Percentiles rank a stretch among this genome's conserved stretches.
phyloP scores from a whole-genome alignment of 257 asterid species.

The Scutellaria minor region DNA sequence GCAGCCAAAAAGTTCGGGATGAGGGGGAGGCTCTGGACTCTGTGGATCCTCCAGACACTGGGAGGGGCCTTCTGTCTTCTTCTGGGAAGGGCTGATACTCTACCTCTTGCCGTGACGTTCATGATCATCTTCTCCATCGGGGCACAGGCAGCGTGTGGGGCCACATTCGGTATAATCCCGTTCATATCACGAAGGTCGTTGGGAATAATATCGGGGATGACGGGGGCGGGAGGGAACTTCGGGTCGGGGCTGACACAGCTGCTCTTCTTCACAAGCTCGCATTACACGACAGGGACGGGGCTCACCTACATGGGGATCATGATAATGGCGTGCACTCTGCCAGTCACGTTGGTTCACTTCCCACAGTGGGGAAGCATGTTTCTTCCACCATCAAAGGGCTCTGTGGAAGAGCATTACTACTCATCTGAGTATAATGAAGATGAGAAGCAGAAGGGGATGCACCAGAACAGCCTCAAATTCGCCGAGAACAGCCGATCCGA shows the following conservation, averaged over 20 bases:
- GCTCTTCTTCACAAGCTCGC: conserved; percentile 43
- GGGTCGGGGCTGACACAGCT: conserved; percentile 49
- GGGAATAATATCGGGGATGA: conserved; percentile 54
- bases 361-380: conserved; percentile 62
- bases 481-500: conserved; percentile 48
- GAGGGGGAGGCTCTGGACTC: conserved; percentile 71
- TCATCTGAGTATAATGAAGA: conserved; percentile 33
- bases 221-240: conserved; percentile 59
- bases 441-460: conserved; percentile 42
- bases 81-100: conserved; percentile 50
- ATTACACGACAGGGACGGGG: conserved; percentile 37
- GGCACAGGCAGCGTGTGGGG: conserved; percentile 52
- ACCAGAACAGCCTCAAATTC: conserved; percentile 38
- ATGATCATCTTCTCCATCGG: conserved; percentile 72
- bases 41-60: conserved; percentile 58
- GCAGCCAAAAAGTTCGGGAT: conserved; percentile 58
- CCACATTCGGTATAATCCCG: conserved; percentile 49
- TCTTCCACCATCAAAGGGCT: conserved; percentile 39
- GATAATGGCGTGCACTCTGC: conserved; percentile 57
- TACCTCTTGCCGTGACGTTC: conserved; percentile 43
- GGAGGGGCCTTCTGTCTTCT: conserved; percentile 65
- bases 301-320: conserved; percentile 49
- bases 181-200: conserved; percentile 48
- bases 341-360: conserved; percentile 42
- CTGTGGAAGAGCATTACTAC: conserved; percentile 41